Evolutionary conservation across 2,329 filamentous ascomycete species (phyloP).

Genomic region (Cordyceps pruinosa): DNA sequence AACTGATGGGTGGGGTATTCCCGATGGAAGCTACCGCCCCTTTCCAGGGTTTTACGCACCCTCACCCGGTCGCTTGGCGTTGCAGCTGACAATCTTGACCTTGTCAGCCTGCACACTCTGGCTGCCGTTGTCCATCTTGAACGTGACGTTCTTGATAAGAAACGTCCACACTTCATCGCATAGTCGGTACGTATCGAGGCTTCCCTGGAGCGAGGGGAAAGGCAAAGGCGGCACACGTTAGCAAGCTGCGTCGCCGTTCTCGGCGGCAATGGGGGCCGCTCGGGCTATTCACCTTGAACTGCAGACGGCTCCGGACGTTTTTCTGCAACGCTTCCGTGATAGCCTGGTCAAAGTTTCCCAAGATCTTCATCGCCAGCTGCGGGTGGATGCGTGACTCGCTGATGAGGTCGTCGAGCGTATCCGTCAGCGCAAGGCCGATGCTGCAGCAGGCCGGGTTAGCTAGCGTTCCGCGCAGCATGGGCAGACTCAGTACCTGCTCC

Average conservation of each 20-base stretch:
- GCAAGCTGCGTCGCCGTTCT: background rate
- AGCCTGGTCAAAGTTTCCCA: constrained; percentile 88
- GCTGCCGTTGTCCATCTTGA: constrained; percentile 83
- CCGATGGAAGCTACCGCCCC: background rate
- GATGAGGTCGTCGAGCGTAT: constrained; percentile 95
- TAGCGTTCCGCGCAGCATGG: constrained; percentile 15
- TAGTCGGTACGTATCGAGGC: constrained; percentile 96
- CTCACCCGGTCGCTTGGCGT: constrained; percentile 64
- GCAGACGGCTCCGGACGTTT: constrained; percentile 82
- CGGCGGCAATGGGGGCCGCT: background rate
- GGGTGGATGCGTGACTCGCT: constrained; percentile 92
- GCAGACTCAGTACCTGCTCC: constrained; percentile 71
- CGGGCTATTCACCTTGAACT: constrained; percentile 71
- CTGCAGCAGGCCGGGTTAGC: constrained; percentile 44
- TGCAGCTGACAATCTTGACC: constrained; percentile 98
- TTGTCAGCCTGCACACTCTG: constrained; percentile 75
- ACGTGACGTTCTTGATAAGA: constrained; percentile 96
- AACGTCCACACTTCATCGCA: constrained; percentile 99
- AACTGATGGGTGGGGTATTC: background rate
- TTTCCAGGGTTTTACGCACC: constrained; percentile 14
- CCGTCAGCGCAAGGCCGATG: constrained; percentile 86
- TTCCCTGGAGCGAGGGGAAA: constrained; percentile 53
- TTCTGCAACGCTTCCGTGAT: constrained; percentile 88
- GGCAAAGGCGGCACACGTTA: background rate
- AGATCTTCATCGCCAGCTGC: constrained; percentile 96